Base-by-base conservation (phyloP, 192 early-diverging fungal species). In the Entomortierella lignicola region DNA sequence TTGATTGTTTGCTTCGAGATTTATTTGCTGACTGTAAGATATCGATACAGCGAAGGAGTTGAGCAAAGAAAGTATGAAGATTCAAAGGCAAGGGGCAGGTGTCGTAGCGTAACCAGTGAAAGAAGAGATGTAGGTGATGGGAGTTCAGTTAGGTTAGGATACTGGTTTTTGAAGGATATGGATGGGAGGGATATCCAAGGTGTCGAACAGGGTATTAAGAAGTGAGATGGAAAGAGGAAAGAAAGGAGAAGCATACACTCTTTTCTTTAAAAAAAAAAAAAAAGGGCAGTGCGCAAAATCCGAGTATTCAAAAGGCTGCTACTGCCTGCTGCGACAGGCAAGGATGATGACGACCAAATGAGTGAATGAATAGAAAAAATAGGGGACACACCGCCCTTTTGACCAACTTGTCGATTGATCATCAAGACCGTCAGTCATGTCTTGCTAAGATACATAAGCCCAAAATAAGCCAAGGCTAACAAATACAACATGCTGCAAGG, bases 331-430 rank as follows among this genome's bases (percentile, higher is more conserved):
- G 44, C 53, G 20, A 27, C n/a, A 54, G 48, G 13, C 20, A 53
- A 11, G 17, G 23, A 37, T 55, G 34, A 69, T 69, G 67, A 71
- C 69, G 59, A 56, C 27, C 53, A 20, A 32, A 70, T 71, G 69
- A 61, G 37, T 55, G 21, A 61, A 50, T 55, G 21, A 29, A 52
- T n/a, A 41, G 20, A 15, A 21, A 4, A 55, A 55, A 55, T 55
- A 55, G 63, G 63, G 27, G 63, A 55, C 30, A 31, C 25, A 29
- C 10, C 52, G 27, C 52, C 52, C 23, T 54, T 30, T 54, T 29
- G 7, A 4, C 52, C 26, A 15, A 13, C 26, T 47, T 47, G 44
- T 47, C 44, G 44, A 47, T 47, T 54, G 52, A 54, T 54, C 52
- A 23, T 54, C 27, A 4, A 54, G 15, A 10, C 25, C 10, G 26